Evolutionary conservation across 352 stramenopile species (phyloP).

Genomic region (Globisporangium perplexum): DNA sequence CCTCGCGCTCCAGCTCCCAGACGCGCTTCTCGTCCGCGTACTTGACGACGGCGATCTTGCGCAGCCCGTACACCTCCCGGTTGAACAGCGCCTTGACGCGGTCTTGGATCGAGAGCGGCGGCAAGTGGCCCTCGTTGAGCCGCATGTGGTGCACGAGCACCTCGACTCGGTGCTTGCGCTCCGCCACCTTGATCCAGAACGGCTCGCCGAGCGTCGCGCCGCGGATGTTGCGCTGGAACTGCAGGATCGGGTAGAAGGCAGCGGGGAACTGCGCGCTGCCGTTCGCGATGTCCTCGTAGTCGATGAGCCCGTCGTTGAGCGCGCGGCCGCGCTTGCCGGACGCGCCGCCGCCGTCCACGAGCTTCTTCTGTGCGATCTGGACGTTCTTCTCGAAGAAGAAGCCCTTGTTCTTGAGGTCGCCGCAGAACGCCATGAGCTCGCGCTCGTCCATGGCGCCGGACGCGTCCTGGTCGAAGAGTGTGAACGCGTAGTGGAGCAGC

Average conservation of each 20-base stretch:
- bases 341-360: conserved; percentile 16
- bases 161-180: conserved; percentile 38
- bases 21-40: conserved; percentile 31
- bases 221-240: conserved; percentile 60
- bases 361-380: conserved; percentile 44
- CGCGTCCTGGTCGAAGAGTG: conserved; percentile 54
- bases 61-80: conserved; percentile 20
- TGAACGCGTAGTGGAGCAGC: conserved; percentile 61
- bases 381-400: conserved; percentile 67
- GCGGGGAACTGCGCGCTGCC: conserved; percentile 48
- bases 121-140: conserved; percentile 42
- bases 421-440: conserved; percentile 49
- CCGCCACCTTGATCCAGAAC: conserved; percentile 35
- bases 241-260: conserved; percentile 61
- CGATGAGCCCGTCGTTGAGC: conserved; percentile 31
- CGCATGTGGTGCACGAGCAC: conserved; percentile 59
- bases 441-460: conserved; percentile 57
- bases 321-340: conserved; percentile 15
- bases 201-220: conserved; percentile 35
- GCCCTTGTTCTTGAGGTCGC: conserved; percentile 40
- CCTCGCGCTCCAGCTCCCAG: conserved; percentile 8
- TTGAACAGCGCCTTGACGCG: conserved; percentile 26
- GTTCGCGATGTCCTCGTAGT: conserved; percentile 51
- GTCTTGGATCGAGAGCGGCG: conserved; percentile 27
- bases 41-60: conserved; percentile 37